phyloP scores from a whole-genome alignment of 345 rosid species.

The Eucalyptus brandiana region DNA sequence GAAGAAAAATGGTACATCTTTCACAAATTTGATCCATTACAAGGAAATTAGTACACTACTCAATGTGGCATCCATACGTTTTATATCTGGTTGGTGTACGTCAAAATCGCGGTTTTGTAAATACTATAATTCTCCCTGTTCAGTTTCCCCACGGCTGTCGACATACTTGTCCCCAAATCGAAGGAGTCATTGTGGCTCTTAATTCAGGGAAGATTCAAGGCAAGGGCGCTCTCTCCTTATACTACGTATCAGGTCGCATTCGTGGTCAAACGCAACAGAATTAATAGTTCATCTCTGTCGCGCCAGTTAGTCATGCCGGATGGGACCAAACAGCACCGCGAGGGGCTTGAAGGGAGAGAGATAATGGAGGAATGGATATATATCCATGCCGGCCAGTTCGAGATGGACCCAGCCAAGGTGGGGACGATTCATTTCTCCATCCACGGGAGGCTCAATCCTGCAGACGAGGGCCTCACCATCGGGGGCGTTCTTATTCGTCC shows the following conservation, averaged over 20 bases:
- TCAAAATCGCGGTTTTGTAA: not conserved
- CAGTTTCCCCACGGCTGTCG: fast-evolving
- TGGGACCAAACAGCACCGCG: too few relatives aligned
- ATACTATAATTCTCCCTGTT: fast-evolving
- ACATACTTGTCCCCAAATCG: fast-evolving
- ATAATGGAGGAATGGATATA: fast-evolving
- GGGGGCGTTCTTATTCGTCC: too few relatives aligned
- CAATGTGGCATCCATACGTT: not conserved
- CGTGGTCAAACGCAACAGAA: not conserved
- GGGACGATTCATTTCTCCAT: fast-evolving
- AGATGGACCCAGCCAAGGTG: fast-evolving
- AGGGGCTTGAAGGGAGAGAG: fast-evolving
- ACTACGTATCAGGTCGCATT: not conserved
- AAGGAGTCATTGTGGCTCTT: fast-evolving
- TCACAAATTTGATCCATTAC: not conserved
- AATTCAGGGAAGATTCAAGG: not conserved
- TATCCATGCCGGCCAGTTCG: fast-evolving
- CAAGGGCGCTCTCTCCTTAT: not conserved
- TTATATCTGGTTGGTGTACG: too few relatives aligned
- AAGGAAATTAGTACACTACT: not conserved
- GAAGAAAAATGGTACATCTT: not conserved
- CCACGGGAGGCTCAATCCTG: fast-evolving
- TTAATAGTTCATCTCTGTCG: fast-evolving
- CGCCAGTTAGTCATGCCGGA: fast-evolving
- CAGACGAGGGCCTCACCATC: fast-evolving